phyloP scores from a whole-genome alignment of 768 basidiomycete genomes.

The Phanerodontia chrysosporium region DNA sequence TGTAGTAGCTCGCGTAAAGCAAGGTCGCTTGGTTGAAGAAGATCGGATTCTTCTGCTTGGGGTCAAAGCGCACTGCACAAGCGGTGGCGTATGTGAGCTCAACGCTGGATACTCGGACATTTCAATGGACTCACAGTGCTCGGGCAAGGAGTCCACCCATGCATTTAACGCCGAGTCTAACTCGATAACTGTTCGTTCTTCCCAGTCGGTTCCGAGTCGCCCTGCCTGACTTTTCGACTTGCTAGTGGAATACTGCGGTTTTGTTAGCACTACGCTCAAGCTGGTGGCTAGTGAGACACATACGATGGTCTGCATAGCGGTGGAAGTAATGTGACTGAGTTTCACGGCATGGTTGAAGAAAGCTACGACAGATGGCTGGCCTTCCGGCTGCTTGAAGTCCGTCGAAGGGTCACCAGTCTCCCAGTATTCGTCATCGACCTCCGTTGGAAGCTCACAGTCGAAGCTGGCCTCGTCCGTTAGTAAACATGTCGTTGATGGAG shows the following conservation, averaged over 20 bases:
- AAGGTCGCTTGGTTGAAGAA: conserved; percentile 32
- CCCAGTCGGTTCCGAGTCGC: conserved; percentile 35
- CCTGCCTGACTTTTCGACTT: conserved; percentile 34
- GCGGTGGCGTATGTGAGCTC: not conserved
- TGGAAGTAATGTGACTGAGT: conserved; percentile 60
- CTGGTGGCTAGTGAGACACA: conserved; percentile 14
- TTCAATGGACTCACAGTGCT: conserved; percentile 36
- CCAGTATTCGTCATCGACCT: conserved; percentile 80
- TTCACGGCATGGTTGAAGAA: conserved; percentile 58
- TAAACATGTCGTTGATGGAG: not conserved
- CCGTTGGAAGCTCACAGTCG: conserved; percentile 67
- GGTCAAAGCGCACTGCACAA: conserved; percentile 22
- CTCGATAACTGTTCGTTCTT: conserved; percentile 51
- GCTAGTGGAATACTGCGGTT: conserved; percentile 42
- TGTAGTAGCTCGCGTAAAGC: conserved; percentile 41
- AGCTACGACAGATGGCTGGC: conserved; percentile 43
- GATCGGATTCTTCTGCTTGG: conserved; percentile 14
- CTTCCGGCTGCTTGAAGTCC: conserved; percentile 58
- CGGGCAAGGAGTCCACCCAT: conserved; percentile 61
- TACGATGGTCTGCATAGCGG: conserved; percentile 61
- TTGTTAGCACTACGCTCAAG: not conserved
- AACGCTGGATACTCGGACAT: not conserved
- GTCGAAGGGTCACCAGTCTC: conserved; percentile 45
- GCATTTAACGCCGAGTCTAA: conserved; percentile 56
- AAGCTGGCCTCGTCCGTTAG: conserved; percentile 36